Evolutionary conservation across 352 stramenopile species (phyloP).

Genomic region (Phytophthora tentaculata): DNA sequence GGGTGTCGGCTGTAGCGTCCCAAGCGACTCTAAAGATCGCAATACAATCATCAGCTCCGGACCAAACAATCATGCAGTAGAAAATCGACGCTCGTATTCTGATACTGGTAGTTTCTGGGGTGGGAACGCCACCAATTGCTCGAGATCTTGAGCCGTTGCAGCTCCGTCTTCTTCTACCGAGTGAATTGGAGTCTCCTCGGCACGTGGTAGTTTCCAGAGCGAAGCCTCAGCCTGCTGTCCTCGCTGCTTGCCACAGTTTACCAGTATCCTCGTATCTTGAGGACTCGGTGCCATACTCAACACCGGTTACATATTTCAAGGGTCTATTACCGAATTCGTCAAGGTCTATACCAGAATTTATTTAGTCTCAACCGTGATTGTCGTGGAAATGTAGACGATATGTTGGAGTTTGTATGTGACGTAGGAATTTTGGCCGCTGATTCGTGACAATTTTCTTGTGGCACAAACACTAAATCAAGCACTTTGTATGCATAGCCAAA

Average conservation of each 20-base stretch:
- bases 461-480: no score
- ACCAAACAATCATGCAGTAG: not conserved
- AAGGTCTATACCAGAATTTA: no score
- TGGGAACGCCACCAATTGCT: conserved; percentile 44
- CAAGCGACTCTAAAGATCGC: conserved; percentile 45
- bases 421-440: no score
- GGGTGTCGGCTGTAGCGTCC: conserved; percentile 29
- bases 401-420: no score
- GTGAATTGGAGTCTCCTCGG: conserved; percentile 9
- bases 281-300: conserved; percentile 59
- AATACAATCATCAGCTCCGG: conserved; percentile 4
- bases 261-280: conserved; percentile 51
- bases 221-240: conserved; percentile 43
- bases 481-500: no score
- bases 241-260: conserved; percentile 58
- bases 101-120: conserved; percentile 52
- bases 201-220: conserved; percentile 55
- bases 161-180: conserved; percentile 9
- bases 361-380: no score
- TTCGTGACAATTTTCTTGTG: no score
- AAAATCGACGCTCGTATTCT: conserved; percentile 34
- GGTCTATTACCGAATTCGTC: no score
- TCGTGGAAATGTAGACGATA: no score
- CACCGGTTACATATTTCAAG: no score
- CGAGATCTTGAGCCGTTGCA: conserved; percentile 34